A percentile compares a stretch with the other conserved stretches of the same genome.
Conservation (phyloP, 2,329 filamentous ascomycete species). For the Neonectria faginata region DNA sequence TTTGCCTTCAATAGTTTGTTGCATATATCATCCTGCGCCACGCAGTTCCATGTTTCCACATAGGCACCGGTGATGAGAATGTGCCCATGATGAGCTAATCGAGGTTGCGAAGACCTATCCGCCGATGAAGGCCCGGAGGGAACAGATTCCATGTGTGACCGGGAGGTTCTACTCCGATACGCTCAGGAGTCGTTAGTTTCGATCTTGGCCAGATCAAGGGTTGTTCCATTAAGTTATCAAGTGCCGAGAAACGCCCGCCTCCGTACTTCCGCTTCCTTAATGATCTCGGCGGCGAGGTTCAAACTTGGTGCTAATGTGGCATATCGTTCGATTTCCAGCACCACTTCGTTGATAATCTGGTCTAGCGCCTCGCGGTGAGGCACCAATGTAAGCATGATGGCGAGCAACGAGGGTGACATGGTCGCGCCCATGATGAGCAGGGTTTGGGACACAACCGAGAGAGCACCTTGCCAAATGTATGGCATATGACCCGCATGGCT, state of each 20-base stretch:
- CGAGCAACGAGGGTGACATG: slow-evolving; percentile 79
- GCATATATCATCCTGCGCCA: not conserved
- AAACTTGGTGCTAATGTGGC: slow-evolving; percentile 81
- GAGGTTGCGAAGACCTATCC: not conserved
- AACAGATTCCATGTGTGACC: not conserved
- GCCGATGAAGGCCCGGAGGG: not conserved
- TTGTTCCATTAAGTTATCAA: slow-evolving; percentile 47
- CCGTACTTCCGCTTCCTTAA: slow-evolving; percentile 81
- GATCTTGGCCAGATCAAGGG: not conserved
- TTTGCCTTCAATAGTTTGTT: not conserved
- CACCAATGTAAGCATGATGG: slow-evolving; percentile 70
- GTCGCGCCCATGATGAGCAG: slow-evolving; percentile 86
- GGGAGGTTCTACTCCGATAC: not conserved
- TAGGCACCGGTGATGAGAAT: not conserved
- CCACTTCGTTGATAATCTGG: slow-evolving; percentile 81
- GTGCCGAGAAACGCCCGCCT: slow-evolving; percentile 71
- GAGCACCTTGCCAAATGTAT: slow-evolving; percentile 86
- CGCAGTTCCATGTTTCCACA: not conserved
- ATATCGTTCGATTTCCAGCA: slow-evolving; percentile 80
- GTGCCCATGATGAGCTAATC: not conserved
- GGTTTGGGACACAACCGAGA: slow-evolving; percentile 85
- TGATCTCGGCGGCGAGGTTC: slow-evolving; percentile 80
- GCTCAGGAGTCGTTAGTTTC: not conserved
- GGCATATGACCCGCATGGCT: slow-evolving; percentile 86
- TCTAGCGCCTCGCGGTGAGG: slow-evolving; percentile 73